phyloP scores from a whole-genome alignment of 2,329 filamentous ascomycete species.

The Fusarium falciforme region DNA sequence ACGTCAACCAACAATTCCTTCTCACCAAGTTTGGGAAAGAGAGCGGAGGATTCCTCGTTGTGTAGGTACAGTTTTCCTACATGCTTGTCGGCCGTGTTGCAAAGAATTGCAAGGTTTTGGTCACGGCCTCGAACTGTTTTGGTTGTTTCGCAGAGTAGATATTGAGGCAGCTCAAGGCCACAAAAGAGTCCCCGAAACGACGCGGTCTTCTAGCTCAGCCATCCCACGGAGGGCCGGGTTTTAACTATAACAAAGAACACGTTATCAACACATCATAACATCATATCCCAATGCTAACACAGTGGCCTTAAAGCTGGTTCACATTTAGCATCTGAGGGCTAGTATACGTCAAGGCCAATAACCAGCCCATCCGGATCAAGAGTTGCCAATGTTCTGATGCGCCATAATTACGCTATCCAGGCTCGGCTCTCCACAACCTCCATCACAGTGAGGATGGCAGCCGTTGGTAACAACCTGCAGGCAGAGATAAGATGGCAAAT shows the following conservation, averaged over 20 bases:
- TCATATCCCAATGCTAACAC: no score
- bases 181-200: no score
- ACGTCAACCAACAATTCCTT: background rate
- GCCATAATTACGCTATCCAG: background rate
- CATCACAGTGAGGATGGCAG: background rate
- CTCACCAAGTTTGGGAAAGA: background rate
- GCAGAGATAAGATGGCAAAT: background rate
- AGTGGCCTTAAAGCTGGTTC: no score
- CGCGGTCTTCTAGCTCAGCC: no score
- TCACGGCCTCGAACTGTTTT: background rate
- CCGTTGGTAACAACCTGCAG: background rate
- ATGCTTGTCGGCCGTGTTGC: background rate
- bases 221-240: no score
- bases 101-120: background rate
- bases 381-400: background rate
- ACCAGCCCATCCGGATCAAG: background rate
- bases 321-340: no score
- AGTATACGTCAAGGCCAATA: no score
- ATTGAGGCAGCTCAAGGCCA: background rate
- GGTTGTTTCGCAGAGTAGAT: conserved; percentile 10
- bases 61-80: background rate
- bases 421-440: background rate
- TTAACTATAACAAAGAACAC: no score
- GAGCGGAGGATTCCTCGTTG: background rate
- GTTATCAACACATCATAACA: no score